phyloP scores from a whole-genome alignment of 176 grass and related monocot genomes.

The Metroxylon sagu region DNA sequence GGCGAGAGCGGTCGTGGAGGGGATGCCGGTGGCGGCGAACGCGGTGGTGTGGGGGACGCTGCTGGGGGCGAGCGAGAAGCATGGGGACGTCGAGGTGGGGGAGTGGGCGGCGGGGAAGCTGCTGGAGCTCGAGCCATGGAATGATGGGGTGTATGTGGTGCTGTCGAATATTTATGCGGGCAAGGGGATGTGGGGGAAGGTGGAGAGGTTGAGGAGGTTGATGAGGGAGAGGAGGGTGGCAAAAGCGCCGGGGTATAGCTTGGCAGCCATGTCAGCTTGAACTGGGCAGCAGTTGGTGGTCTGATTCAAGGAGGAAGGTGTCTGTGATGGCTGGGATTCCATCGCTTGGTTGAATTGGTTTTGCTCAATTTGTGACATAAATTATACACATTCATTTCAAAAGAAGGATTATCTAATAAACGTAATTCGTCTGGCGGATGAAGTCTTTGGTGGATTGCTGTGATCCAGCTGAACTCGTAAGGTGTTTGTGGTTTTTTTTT shows the following conservation, averaged over 20 bases:
- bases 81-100: constrained; percentile 21
- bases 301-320: constrained; percentile 3
- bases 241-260: constrained; percentile 32
- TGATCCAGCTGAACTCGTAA: too few relatives aligned
- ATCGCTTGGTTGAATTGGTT: too few relatives aligned
- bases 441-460: too few relatives aligned
- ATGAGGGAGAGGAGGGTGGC: constrained; percentile 28
- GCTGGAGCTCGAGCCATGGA: constrained; percentile 34
- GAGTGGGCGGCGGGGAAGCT: constrained; percentile 22
- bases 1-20: constrained; percentile 22
- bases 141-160: constrained; percentile 39
- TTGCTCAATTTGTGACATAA: too few relatives aligned
- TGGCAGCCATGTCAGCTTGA: neutral
- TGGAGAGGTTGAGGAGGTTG: constrained; percentile 36
- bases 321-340: constrained; percentile 13
- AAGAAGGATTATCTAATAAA: too few relatives aligned
- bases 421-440: too few relatives aligned
- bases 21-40: constrained; percentile 36
- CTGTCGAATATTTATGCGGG: constrained; percentile 35
- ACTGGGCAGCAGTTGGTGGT: neutral
- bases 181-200: constrained; percentile 24
- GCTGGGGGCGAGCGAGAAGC: constrained; percentile 40
- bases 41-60: constrained; percentile 42
- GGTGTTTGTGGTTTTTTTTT: too few relatives aligned
- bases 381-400: too few relatives aligned